A percentile compares a stretch with the other conserved stretches of the same genome.
Conservation (phyloP, 345 rosid species). For the Barbarea vulgaris region DNA sequence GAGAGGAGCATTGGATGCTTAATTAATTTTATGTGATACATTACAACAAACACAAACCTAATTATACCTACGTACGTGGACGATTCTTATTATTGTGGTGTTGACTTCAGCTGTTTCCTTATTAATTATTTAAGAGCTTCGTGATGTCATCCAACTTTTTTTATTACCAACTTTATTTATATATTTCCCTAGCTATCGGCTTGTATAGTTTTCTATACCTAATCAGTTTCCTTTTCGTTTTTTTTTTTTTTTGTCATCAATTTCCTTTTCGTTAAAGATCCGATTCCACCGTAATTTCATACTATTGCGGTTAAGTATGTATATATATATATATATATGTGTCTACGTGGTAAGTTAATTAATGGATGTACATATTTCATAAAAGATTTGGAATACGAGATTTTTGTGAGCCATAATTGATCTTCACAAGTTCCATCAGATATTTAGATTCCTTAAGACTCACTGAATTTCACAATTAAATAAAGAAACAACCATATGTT, state of each 20-base stretch:
- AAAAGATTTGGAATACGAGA: not conserved
- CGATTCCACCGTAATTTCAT: not conserved
- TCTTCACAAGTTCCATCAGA: not conserved
- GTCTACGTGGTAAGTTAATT: not conserved
- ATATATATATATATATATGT: not conserved
- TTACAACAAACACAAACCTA: not conserved
- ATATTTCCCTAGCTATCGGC: not conserved
- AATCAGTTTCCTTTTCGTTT: too few species aligned
- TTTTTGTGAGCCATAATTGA: not conserved
- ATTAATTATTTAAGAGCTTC: slow-evolving; percentile 8
- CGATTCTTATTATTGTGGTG: not conserved
- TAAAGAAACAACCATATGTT: not conserved
- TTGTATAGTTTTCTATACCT: not conserved
- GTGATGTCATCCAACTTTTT: slow-evolving; percentile 26
- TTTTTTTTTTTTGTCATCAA: too few species aligned
- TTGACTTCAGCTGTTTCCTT: slow-evolving; percentile 26
- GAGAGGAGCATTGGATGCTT: slow-evolving; percentile 29
- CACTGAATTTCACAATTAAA: not conserved
- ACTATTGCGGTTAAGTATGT: not conserved
- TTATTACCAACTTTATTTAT: not conserved
- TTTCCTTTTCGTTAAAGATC: not conserved
- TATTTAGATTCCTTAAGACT: slow-evolving; percentile 9
- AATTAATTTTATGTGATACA: not conserved
- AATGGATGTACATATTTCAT: slow-evolving; percentile 1
- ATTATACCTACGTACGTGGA: slow-evolving; percentile 2